Base-by-base conservation (phyloP, 352 stramenopile genomes). In the Elongisporangium senticosum region DNA sequence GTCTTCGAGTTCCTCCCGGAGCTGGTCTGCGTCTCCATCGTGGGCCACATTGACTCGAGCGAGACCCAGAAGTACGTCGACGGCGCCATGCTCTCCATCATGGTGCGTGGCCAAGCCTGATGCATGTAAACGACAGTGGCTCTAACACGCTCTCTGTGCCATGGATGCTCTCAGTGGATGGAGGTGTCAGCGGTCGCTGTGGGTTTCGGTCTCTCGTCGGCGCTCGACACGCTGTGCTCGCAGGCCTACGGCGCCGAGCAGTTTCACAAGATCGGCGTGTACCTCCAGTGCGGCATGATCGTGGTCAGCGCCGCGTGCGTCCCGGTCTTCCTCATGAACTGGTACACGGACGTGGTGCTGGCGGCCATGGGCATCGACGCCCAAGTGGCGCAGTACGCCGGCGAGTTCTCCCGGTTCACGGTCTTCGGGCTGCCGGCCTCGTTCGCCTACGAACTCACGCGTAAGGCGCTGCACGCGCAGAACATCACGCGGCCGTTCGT, bases 181-280 rank as follows among this genome's bases (percentile, higher is more conserved):
- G 92, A 95, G 56, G 69, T 93, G 7, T 76, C 82, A n/a, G 74
- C 77, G 1, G 67, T 93, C 22, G 79, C 80, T 1, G 75, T 90
- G 24, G 81, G 78, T n/a, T 81, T 93, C 51, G 81, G 81, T 0
- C 60, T 95, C 3, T 76, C 84, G 5, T 89, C 79, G 11, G 86
- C 74, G 3, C 71, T 96, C 22, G 86, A 96, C 65, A 96, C 86
- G 50, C 66, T 96, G 2, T 93, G 82, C 50, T 82, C 80, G 14
- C 74, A 90, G 63, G 82, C 84, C 14, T 83, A 87, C 58, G 84
- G 85, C 37, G 83, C 86, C 0, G 68, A 69, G 17, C 72, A 59
- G n/a, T 51, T 74, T 19, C 64, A 74, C 40, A 83, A 83, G 62
- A 77, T 96, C 57, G 86, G 86, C 2, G 71, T 87, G n/a, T 96